A percentile compares a stretch with the other conserved stretches of the same genome.
Conservation (phyloP, 257 asterid species). For the Solanum bulbocastanum region DNA sequence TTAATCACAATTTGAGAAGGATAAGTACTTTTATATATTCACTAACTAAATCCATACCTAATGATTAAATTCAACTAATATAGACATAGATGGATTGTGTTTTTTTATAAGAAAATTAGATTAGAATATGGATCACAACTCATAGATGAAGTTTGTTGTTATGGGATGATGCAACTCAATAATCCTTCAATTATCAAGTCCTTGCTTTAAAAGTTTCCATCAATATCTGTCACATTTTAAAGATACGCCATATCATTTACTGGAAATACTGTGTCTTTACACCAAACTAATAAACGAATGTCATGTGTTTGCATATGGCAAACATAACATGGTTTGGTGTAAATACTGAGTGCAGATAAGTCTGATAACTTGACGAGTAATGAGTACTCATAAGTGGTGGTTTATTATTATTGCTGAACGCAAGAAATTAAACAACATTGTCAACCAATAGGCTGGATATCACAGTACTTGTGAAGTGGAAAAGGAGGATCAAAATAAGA, state of each 20-base stretch:
- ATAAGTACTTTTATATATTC: neutral
- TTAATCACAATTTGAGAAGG: neutral
- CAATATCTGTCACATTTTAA: neutral
- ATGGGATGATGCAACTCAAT: neutral
- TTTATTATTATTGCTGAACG: neutral
- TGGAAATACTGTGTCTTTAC: neutral
- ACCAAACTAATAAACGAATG: neutral
- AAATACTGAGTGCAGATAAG: neutral
- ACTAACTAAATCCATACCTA: neutral
- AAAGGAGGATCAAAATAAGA: constrained; percentile 47
- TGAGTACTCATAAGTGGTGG: neutral
- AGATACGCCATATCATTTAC: neutral
- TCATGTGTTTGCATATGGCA: neutral
- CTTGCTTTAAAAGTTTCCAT: neutral
- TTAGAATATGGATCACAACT: neutral
- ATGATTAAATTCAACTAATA: neutral
- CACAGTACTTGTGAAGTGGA: constrained; percentile 34
- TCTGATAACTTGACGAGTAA: neutral
- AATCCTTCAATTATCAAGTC: neutral
- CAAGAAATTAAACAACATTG: neutral
- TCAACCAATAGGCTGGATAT: constrained; percentile 35
- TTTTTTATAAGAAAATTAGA: neutral
- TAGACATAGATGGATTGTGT: neutral
- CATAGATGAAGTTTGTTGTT: neutral
- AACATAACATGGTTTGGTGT: neutral